These are phyloP conservation scores for Nicotiana otophora DNA, from an alignment of 257 asterid genomes.

Conservation along the genomic window DNA sequence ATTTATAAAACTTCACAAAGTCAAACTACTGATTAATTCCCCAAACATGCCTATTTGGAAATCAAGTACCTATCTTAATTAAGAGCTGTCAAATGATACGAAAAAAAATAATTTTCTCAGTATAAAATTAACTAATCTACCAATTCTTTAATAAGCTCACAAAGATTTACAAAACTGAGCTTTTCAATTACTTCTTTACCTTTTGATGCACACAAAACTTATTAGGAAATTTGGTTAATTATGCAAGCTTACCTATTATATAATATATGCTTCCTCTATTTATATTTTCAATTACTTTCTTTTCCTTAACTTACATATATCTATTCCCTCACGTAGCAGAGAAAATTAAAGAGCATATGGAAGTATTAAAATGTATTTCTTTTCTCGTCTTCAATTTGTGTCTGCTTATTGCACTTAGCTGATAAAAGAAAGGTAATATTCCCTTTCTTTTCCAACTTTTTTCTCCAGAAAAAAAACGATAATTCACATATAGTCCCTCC, in stretches of 20 bases:
- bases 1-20: too few relatives aligned
- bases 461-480: neutral
- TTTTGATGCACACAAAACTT: too few relatives aligned
- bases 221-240: neutral
- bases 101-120: neutral
- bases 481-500: neutral
- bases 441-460: neutral
- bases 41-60: neutral
- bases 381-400: constrained; percentile 19
- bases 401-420: constrained; percentile 8
- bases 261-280: neutral
- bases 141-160: neutral
- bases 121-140: too few relatives aligned
- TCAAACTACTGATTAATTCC: too few relatives aligned
- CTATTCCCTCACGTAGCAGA: neutral
- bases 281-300: too few relatives aligned
- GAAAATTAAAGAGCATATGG: constrained; percentile 13
- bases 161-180: too few relatives aligned
- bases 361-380: constrained; percentile 16
- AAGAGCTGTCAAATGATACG: neutral
- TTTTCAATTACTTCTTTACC: neutral
- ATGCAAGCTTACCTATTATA: neutral
- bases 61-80: neutral
- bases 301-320: neutral
- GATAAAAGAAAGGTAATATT: constrained; percentile 42